These are phyloP conservation scores for Capsicum rhomboideum DNA, from an alignment of 257 asterid species.

Conservation along the genomic window DNA sequence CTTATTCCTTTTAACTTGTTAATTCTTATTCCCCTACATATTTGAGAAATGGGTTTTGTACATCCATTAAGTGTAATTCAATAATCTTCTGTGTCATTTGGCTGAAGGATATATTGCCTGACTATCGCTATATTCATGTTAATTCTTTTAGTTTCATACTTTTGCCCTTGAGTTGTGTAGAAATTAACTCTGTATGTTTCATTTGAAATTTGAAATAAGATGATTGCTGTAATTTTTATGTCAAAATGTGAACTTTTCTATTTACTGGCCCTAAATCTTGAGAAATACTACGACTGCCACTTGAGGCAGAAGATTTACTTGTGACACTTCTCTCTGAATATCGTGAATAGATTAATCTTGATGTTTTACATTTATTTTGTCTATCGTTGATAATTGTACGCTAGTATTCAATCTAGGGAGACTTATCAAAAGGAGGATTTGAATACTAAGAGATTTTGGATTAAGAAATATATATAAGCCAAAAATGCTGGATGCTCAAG, in stretches of 20 bases:
- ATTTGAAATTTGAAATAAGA: background rate
- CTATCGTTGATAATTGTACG: background rate
- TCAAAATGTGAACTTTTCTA: background rate
- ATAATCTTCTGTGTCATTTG: background rate
- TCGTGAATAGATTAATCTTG: background rate
- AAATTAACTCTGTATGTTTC: background rate
- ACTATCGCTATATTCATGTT: background rate
- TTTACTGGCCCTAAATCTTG: background rate
- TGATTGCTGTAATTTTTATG: background rate
- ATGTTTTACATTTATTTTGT: background rate
- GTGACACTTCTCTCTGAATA: background rate
- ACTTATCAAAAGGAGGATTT: background rate
- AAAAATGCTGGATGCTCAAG: background rate
- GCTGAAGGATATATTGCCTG: background rate
- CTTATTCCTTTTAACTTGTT: background rate
- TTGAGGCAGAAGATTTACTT: background rate
- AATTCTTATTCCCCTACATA: background rate
- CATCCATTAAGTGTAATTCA: background rate
- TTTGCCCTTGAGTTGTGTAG: background rate
- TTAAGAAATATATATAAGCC: background rate
- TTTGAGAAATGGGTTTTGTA: background rate
- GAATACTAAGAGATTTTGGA: background rate
- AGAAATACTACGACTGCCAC: background rate
- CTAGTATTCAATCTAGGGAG: background rate
- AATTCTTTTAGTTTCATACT: background rate